Evolutionary conservation across 148 eudicot genomes (phyloP), one percentile per base, ranked within the genome.

Genomic region (Rhododendron simsii): DNA sequence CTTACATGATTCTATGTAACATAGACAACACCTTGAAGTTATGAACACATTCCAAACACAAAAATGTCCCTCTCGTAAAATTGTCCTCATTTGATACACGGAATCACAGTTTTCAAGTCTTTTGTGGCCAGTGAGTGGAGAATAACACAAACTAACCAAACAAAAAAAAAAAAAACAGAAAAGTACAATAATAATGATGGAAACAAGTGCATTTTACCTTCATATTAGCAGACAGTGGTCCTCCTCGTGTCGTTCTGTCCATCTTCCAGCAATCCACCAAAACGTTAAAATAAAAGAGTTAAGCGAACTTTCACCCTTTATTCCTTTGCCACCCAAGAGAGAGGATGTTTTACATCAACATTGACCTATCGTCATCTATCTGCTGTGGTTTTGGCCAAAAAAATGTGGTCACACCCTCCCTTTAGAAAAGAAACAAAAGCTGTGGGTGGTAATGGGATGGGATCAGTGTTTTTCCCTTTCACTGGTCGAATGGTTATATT

Each of bases 211-310:
- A 41, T 44, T 77, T 33, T 30, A 76, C 51, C 81, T 86, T 82
- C 26, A 45, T 55, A 73, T 74, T 75, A 41, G 63, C 77, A 87
- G 81, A 39, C 67, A 50, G 75, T 87, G 88, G 88, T 87, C 88
- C 86, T 73, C 26, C 3, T 14, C 47, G 21, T 44, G 87, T 85
- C 77, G 11, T 50, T 78, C 77, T 80, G 83, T 79, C 87, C 39
- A 80, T 85, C 83, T 30, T 82, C 48, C 65, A 48, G 35, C 63
- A 63, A 44, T 65, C 67, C 83, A 30, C 65, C 76, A 79, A 33
- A 47, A 45, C n/a, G 65, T 61, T 44, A 69, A n/a, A 75, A 13
- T 16, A 76, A 5, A 67, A 35, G 23, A 86, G 41, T 59, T 73
- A 26, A 55, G 85, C 13, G 3, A 57, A 61, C 45, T 23, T 39